Conservation (phyloP, 1,284 basidiomycete genomes). For the Heterobasidion occidentale region DNA sequence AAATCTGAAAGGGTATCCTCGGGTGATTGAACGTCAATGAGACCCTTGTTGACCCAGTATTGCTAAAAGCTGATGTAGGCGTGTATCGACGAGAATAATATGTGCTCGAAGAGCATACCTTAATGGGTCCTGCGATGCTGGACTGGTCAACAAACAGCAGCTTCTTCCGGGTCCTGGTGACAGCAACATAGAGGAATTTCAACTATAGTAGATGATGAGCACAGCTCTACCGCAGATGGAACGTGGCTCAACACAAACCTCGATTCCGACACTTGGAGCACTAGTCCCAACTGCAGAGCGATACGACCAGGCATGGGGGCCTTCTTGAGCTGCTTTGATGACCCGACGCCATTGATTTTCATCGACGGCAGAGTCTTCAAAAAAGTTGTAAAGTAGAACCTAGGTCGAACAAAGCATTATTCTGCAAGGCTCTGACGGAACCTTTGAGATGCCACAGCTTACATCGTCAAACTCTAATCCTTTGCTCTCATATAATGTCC, state of each 20-base stretch:
- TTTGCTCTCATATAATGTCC: constrained; percentile 70
- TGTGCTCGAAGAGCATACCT: constrained; percentile 37
- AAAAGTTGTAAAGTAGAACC: constrained; percentile 52
- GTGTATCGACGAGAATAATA: background rate
- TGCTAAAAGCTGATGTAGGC: constrained; percentile 29
- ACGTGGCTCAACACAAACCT: constrained; percentile 29
- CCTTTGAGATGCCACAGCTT: background rate
- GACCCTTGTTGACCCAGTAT: constrained; percentile 26
- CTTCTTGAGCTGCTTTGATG: constrained; percentile 1
- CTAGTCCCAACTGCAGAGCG: constrained; percentile 38
- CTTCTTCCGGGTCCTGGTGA: constrained; percentile 61
- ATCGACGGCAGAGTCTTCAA: constrained; percentile 21
- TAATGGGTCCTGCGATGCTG: constrained; percentile 46
- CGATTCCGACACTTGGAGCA: constrained; percentile 51
- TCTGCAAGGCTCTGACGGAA: background rate
- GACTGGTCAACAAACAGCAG: constrained; percentile 63
- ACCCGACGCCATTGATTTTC: constrained; percentile 48
- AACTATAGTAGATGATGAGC: constrained; percentile 29
- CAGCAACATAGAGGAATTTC: constrained; percentile 63
- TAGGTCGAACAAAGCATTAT: constrained; percentile 15
- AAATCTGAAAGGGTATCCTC: constrained; percentile 30
- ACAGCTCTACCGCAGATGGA: too few relatives aligned
- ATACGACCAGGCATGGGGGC: constrained; percentile 28
- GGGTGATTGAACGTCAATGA: background rate
- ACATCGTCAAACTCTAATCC: constrained; percentile 72